Evolutionary conservation across 148 eudicot genomes (phyloP).

Genomic region (Cornus controversa): DNA sequence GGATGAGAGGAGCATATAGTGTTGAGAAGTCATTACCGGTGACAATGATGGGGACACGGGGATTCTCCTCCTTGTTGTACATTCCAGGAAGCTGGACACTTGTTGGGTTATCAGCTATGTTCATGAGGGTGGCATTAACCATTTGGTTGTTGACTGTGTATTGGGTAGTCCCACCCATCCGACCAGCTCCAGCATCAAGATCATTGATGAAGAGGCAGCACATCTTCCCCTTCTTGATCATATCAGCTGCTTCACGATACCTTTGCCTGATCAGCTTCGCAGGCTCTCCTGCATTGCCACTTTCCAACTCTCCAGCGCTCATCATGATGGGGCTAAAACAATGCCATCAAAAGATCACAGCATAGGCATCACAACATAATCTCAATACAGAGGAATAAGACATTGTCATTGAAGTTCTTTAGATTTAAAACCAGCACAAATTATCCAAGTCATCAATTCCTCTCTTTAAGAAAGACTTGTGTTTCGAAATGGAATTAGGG

Average conservation of each 20-base stretch:
- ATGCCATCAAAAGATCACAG: too few species aligned
- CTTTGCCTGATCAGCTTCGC: conserved; percentile 90
- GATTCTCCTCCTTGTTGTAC: conserved; percentile 92
- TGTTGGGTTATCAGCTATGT: conserved; percentile 92
- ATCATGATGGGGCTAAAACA: conserved; percentile 80
- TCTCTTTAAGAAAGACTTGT: too few species aligned
- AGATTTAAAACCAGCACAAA: not conserved
- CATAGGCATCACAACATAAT: too few species aligned
- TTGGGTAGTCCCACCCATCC: conserved; percentile 92
- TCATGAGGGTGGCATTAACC: conserved; percentile 97
- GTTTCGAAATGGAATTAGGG: not conserved
- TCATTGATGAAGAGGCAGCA: conserved; percentile 87
- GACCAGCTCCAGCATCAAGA: conserved; percentile 92
- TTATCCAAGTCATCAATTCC: too few species aligned
- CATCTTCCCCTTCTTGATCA: conserved; percentile 90
- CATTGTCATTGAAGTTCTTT: too few species aligned
- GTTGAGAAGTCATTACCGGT: conserved; percentile 96
- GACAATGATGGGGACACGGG: conserved; percentile 86
- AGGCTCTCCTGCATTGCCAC: conserved; percentile 99
- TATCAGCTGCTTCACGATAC: conserved; percentile 89
- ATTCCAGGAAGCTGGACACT: conserved; percentile 93
- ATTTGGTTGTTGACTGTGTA: conserved; percentile 96
- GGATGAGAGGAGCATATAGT: conserved; percentile 86
- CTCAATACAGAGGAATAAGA: too few species aligned
- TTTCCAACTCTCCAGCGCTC: conserved; percentile 97